A percentile compares a stretch with the other conserved stretches of the same genome.
These are phyloP conservation scores for Pythium scleroteichum DNA, from an alignment of 352 stramenopile species.

Conservation along the genomic window DNA sequence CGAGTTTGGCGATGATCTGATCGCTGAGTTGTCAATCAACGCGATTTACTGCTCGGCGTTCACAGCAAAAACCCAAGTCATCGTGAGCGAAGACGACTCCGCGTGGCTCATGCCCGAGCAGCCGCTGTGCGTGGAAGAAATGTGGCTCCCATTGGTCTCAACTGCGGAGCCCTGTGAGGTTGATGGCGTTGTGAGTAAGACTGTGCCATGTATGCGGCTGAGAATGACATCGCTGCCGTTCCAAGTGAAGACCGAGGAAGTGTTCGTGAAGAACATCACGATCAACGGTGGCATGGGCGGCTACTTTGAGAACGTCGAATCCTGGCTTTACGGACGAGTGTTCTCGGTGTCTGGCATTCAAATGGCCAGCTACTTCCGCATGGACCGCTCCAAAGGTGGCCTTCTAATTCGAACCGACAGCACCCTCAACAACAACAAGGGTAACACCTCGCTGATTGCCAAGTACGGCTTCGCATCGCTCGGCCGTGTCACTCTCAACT, in stretches of 20 bases:
- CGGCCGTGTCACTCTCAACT: slow-evolving; percentile 75
- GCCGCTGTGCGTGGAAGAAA: slow-evolving; percentile 73
- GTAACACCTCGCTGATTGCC: slow-evolving; percentile 52
- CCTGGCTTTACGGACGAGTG: slow-evolving; percentile 64
- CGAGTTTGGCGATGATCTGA: slow-evolving; percentile 87
- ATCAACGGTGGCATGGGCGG: slow-evolving; percentile 75
- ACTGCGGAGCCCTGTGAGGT: slow-evolving; percentile 32
- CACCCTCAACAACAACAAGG: slow-evolving; percentile 76
- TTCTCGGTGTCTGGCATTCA: slow-evolving; percentile 67
- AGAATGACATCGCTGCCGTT: slow-evolving; percentile 76
- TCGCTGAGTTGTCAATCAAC: slow-evolving; percentile 66
- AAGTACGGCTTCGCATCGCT: slow-evolving; percentile 63
- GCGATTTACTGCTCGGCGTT: slow-evolving; percentile 85
- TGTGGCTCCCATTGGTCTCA: slow-evolving; percentile 62
- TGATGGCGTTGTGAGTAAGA: slow-evolving; percentile 22
- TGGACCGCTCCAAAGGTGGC: slow-evolving; percentile 61
- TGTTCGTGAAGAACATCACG: slow-evolving; percentile 46
- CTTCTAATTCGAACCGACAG: slow-evolving; percentile 66
- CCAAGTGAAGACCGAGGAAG: slow-evolving; percentile 65
- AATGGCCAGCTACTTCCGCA: slow-evolving; percentile 80
- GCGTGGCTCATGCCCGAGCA: slow-evolving; percentile 64
- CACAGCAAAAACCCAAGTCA: slow-evolving; percentile 44
- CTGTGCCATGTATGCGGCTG: slow-evolving; percentile 65
- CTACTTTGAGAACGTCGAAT: slow-evolving; percentile 59
- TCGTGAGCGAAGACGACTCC: slow-evolving; percentile 56